Conservation (phyloP, 441 rosid species). For the Pelargonium citronellum region DNA sequence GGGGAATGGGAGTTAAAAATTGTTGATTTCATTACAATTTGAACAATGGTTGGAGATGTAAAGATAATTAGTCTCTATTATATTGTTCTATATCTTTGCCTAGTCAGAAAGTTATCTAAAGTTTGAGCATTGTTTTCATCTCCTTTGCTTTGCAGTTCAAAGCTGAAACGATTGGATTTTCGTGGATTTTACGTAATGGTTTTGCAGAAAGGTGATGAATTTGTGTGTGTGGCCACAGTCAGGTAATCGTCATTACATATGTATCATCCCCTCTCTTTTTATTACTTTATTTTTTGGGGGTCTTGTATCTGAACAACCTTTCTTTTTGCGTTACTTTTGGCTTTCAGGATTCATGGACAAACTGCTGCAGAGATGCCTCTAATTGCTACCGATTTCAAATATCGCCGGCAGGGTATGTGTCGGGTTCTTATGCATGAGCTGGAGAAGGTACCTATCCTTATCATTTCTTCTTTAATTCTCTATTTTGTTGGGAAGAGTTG, state of each 20-base stretch:
- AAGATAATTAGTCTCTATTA: too few species aligned
- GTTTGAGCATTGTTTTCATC: conserved; percentile 12
- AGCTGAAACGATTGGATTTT: conserved; percentile 32
- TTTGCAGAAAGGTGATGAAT: conserved; percentile 32
- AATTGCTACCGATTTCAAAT: conserved; percentile 34
- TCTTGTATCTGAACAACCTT: background rate
- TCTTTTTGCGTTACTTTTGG: conserved; percentile 7
- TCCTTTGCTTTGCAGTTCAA: conserved; percentile 26
- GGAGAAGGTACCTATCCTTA: conserved; percentile 29
- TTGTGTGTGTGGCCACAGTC: conserved; percentile 33
- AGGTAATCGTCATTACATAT: conserved; percentile 24
- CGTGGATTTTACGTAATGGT: conserved; percentile 36
- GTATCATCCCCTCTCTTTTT: background rate
- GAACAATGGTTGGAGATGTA: too few species aligned
- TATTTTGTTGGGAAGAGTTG: conserved; percentile 1
- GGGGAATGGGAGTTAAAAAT: too few species aligned
- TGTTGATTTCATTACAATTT: too few species aligned
- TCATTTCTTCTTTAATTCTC: background rate
- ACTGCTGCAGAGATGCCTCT: conserved; percentile 45
- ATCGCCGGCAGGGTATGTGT: conserved; percentile 42
- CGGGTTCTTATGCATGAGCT: conserved; percentile 34
- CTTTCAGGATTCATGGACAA: conserved; percentile 33
- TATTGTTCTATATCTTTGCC: background rate
- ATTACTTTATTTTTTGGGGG: background rate
- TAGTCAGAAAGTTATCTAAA: background rate